Conservation (phyloP, 768 basidiomycete genomes). For the Mycena galopus region DNA sequence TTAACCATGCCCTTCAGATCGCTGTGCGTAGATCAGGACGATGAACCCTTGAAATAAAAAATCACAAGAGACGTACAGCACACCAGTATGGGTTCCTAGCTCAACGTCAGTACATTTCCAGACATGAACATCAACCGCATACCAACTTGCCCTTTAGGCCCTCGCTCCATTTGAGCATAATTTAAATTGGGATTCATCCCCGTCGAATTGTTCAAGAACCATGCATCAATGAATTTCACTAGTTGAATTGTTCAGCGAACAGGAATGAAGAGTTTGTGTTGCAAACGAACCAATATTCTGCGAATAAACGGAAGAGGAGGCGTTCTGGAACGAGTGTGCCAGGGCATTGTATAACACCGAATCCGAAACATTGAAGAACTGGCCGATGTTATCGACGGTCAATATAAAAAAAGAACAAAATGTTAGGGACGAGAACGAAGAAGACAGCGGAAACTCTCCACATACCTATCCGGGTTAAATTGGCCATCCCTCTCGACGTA, state of each 20-base stretch:
- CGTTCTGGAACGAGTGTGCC: conserved; percentile 62
- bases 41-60: background rate
- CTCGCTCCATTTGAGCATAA: conserved; percentile 65
- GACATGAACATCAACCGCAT: conserved; percentile 25
- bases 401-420: conserved; percentile 38
- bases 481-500: conserved; percentile 70
- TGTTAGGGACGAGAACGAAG: no score
- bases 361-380: conserved; percentile 68
- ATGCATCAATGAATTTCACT: conserved; percentile 63
- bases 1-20: conserved; percentile 73
- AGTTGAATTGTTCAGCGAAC: conserved; percentile 20
- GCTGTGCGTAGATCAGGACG: conserved; percentile 45
- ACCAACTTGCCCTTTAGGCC: conserved; percentile 52
- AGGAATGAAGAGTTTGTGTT: background rate
- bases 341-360: conserved; percentile 73
- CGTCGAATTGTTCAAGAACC: conserved; percentile 71
- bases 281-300: conserved; percentile 50
- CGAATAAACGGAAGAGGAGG: conserved; percentile 56
- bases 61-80: conserved; percentile 57
- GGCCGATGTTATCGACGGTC: conserved; percentile 66
- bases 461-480: conserved; percentile 73
- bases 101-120: conserved; percentile 43
- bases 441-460: no score
- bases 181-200: conserved; percentile 76
- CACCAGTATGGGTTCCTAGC: conserved; percentile 62